Evolutionary conservation across 768 basidiomycete genomes (phyloP).

Genomic region (Pleurotus tuber-regium): DNA sequence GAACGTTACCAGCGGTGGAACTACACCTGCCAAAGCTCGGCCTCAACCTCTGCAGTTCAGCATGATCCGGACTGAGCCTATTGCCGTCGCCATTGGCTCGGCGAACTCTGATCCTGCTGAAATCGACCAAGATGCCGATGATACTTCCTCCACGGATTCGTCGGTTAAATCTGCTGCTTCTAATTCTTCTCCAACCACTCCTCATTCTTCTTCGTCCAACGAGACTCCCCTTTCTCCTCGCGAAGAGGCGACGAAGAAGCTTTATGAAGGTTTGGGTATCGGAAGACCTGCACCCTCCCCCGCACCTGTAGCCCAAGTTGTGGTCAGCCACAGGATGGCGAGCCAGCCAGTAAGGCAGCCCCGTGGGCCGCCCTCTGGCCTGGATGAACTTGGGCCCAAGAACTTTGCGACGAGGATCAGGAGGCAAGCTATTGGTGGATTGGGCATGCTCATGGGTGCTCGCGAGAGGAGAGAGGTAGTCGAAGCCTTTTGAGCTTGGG

Average conservation of each 20-base stretch:
- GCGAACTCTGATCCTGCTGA: constrained; percentile 37
- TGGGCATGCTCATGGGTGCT: constrained; percentile 77
- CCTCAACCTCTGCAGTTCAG: constrained; percentile 70
- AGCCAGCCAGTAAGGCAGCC: constrained; percentile 84
- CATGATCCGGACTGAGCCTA: constrained; percentile 44
- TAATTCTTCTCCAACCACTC: constrained; percentile 74
- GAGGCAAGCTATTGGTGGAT: constrained; percentile 79
- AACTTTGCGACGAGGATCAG: constrained; percentile 87
- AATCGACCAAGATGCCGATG: constrained; percentile 36
- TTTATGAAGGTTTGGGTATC: constrained; percentile 87
- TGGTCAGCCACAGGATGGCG: constrained; percentile 54
- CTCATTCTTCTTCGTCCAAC: constrained; percentile 65
- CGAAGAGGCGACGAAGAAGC: constrained; percentile 83
- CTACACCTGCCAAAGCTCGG: constrained; percentile 39
- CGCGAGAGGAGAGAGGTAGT: constrained; percentile 77
- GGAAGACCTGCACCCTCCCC: constrained; percentile 58
- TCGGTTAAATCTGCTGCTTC: constrained; percentile 49
- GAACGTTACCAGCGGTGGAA: constrained; percentile 1
- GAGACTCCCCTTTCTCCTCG: constrained; percentile 72
- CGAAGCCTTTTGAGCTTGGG: constrained; percentile 55
- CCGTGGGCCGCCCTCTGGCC: constrained; percentile 81
- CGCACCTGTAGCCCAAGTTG: constrained; percentile 32
- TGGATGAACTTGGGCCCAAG: constrained; percentile 83
- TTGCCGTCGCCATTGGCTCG: constrained; percentile 51
- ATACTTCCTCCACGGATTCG: constrained; percentile 57